Evolutionary conservation across 1,139 yeast species (phyloP).

Genomic region (Geotrichum candidum): DNA sequence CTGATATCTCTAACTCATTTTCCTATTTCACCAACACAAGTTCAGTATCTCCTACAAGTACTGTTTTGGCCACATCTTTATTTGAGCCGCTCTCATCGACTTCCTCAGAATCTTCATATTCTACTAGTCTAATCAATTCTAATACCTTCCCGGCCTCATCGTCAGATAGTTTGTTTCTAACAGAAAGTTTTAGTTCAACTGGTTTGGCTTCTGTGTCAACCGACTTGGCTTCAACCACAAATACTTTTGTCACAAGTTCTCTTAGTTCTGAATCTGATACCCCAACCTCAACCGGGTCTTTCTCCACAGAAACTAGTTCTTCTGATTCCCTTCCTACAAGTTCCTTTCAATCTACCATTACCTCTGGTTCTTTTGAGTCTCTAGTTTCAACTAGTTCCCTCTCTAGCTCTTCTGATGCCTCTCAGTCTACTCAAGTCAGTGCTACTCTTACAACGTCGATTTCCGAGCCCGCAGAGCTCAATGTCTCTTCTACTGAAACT

Average conservation of each 20-base stretch:
- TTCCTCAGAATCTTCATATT: not conserved
- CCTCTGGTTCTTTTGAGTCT: not conserved
- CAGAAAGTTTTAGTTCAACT: not conserved
- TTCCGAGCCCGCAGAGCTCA: not conserved
- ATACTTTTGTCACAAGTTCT: not conserved
- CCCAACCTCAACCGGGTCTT: not conserved
- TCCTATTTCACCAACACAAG: not conserved
- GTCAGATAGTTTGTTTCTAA: not conserved
- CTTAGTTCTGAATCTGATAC: not conserved
- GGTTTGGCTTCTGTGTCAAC: not conserved
- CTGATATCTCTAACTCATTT: not conserved
- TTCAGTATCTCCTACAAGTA: not conserved
- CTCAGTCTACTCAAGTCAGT: not conserved
- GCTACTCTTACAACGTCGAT: not conserved
- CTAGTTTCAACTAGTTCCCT: not conserved
- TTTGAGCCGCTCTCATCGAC: not conserved
- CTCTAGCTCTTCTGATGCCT: not conserved
- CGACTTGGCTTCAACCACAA: not conserved
- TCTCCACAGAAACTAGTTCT: not conserved
- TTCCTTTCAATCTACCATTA: not conserved
- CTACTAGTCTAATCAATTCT: not conserved
- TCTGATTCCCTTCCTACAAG: not conserved
- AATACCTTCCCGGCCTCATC: not conserved
- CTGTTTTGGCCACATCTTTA: not conserved
- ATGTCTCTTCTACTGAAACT: not conserved